A percentile compares a stretch with the other conserved stretches of the same genome.
Evolutionary conservation across 2,329 filamentous ascomycete species (phyloP).

Genomic region (Nemania bipapillata): DNA sequence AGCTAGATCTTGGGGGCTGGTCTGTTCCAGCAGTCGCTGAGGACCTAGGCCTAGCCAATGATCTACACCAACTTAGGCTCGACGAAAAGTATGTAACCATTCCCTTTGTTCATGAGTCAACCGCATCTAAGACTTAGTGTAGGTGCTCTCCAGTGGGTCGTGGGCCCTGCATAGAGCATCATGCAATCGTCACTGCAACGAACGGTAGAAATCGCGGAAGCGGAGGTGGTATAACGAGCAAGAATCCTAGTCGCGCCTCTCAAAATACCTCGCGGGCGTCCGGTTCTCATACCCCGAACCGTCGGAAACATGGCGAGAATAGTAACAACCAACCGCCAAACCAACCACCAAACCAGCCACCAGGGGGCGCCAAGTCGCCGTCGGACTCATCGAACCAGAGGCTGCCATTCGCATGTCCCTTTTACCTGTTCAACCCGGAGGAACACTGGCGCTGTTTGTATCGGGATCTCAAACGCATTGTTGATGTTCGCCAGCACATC

Average conservation of each 20-base stretch:
- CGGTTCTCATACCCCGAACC: too few species aligned
- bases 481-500: conserved; percentile 22
- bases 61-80: background rate
- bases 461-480: background rate
- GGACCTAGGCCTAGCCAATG: background rate
- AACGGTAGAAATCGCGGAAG: background rate
- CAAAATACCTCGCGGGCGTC: too few species aligned
- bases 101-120: background rate
- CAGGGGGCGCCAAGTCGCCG: background rate
- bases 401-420: conserved; percentile 12
- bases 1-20: background rate
- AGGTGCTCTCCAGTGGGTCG: background rate
- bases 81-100: background rate
- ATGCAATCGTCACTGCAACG: too few species aligned
- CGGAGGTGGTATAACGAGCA: background rate
- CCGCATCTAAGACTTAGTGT: background rate
- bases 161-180: background rate
- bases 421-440: conserved; percentile 5
- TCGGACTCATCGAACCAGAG: background rate
- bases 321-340: too few species aligned
- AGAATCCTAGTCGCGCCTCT: background rate
- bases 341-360: too few species aligned
- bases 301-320: background rate
- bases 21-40: background rate
- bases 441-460: background rate